These are phyloP conservation scores for Colletotrichum cordylinicola DNA, from an alignment of 2,329 filamentous ascomycete genomes.

Conservation along the genomic window DNA sequence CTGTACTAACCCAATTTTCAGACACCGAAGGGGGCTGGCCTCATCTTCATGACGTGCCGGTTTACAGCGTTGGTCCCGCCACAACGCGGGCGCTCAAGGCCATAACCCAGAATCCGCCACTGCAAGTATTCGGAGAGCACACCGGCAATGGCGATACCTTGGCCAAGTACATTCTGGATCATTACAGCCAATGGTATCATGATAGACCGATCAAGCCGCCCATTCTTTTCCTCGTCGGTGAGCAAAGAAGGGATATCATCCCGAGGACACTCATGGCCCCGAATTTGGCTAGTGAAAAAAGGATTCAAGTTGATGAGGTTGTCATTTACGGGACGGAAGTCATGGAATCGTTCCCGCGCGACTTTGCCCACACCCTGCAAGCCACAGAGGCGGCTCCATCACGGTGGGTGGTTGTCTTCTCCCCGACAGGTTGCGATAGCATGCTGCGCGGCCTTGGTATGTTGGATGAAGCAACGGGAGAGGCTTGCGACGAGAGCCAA, in stretches of 20 bases:
- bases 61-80: slow-evolving; percentile 84
- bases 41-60: slow-evolving; percentile 59
- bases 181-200: slow-evolving; percentile 68
- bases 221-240: slow-evolving; percentile 87
- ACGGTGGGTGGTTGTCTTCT: slow-evolving; percentile 81
- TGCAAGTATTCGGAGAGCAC: slow-evolving; percentile 77
- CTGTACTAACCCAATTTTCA: neutral
- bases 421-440: slow-evolving; percentile 67
- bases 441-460: slow-evolving; percentile 61
- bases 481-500: slow-evolving; percentile 30
- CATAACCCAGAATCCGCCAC: slow-evolving; percentile 51
- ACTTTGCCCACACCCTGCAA: slow-evolving; percentile 63
- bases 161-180: slow-evolving; percentile 76
- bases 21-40: slow-evolving; percentile 46
- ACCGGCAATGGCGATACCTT: slow-evolving; percentile 86
- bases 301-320: slow-evolving; percentile 76
- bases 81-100: slow-evolving; percentile 76
- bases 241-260: slow-evolving; percentile 89
- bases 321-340: slow-evolving; percentile 88
- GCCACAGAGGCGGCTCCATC: slow-evolving; percentile 42
- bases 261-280: slow-evolving; percentile 76
- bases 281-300: slow-evolving; percentile 48
- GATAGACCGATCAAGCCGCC: slow-evolving; percentile 57
- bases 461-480: slow-evolving; percentile 52
- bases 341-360: slow-evolving; percentile 75